These are phyloP conservation scores for Xylariales sp. DNA, from an alignment of 2,329 filamentous ascomycete species.

Conservation along the genomic window DNA sequence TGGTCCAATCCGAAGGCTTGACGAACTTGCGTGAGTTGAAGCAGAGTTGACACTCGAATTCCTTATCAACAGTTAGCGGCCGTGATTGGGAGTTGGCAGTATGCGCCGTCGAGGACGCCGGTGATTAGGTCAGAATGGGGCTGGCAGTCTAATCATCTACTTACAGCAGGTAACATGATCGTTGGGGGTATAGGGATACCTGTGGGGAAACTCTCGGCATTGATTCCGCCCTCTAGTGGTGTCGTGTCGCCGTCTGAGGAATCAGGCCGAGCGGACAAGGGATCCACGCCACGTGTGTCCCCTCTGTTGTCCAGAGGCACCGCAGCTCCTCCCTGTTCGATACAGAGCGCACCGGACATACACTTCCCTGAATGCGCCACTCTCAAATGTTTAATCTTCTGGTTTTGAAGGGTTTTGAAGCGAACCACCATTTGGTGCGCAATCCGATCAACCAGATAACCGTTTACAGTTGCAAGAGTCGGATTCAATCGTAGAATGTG, in stretches of 20 bases:
- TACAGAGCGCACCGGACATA: conserved; percentile 57
- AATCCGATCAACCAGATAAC: conserved; percentile 72
- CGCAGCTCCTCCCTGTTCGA: conserved; percentile 61
- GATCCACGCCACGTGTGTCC: conserved; percentile 56
- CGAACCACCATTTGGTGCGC: conserved; percentile 74
- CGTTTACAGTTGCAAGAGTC: conserved; percentile 48
- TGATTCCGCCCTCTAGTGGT: conserved; percentile 64
- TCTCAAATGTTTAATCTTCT: conserved; percentile 65
- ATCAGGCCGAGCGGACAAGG: conserved; percentile 46
- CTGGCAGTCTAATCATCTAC: no score
- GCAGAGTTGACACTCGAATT: conserved; percentile 87
- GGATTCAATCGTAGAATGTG: conserved; percentile 74
- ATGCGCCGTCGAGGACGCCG: no score
- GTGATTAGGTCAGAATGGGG: no score
- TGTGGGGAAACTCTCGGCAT: conserved; percentile 68
- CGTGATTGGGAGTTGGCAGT: no score
- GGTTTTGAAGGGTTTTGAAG: conserved; percentile 71
- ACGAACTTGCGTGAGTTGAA: conserved; percentile 80
- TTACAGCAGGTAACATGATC: conserved; percentile 61
- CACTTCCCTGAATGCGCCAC: conserved; percentile 53
- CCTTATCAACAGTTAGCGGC: no score
- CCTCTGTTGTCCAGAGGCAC: conserved; percentile 56
- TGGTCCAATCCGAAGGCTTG: conserved; percentile 95
- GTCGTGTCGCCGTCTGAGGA: conserved; percentile 63
- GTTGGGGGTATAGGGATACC: conserved; percentile 82